Base-by-base conservation (phyloP, 345 rosid species). In the Corymbia maculata region DNA sequence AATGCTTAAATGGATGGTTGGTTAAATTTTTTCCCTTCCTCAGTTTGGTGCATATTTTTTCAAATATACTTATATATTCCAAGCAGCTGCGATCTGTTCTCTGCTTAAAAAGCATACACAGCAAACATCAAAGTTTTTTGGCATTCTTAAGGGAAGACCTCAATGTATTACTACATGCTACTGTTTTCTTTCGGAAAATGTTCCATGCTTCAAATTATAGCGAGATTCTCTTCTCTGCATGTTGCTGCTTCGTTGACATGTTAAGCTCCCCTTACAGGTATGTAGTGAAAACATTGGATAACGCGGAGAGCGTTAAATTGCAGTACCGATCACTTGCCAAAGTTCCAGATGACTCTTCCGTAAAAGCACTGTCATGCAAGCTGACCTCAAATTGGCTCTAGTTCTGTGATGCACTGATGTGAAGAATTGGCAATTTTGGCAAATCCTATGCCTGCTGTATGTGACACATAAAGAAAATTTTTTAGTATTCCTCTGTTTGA, bases 1-100 rank as follows among this genome's bases (percentile, higher is more conserved):
- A 96, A 64, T 97, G 99, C 98, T 92, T 97, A 91, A 96, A 97
- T 90, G 99, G 98, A 95, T 97, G 99, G 98, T 97, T 85, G 86
- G 95, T 93, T 21, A 86, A 87, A 53, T 80, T 86, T 49, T 66
- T 52, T 13, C 85, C 50, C 75, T 19, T 47, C 86, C 49, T 51
- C 61, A 49, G 26, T 51, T 66, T 51, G 16, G 53, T 50, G 53
- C 45, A 13, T 51, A 7, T 11, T 75, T 19, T 24, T 24, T 59
- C 13, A 26, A 13, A 85, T 47, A 52, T 51, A 85, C 42, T 50
- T 17, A 84, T 14, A 4, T 16, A 36, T 28, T 84, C 44, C 30
- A 7, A 32, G 53, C 16, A n/a, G 50, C 66, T 52, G 45, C 47
- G 52, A 32, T 52, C 47, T 19, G 17, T 52, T 85, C 49, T 75